Percentiles rank a stretch among this genome's conserved stretches.
Evolutionary conservation across 176 grass and related monocot genomes (phyloP).

Genomic region (Oropetium thomaeum): DNA sequence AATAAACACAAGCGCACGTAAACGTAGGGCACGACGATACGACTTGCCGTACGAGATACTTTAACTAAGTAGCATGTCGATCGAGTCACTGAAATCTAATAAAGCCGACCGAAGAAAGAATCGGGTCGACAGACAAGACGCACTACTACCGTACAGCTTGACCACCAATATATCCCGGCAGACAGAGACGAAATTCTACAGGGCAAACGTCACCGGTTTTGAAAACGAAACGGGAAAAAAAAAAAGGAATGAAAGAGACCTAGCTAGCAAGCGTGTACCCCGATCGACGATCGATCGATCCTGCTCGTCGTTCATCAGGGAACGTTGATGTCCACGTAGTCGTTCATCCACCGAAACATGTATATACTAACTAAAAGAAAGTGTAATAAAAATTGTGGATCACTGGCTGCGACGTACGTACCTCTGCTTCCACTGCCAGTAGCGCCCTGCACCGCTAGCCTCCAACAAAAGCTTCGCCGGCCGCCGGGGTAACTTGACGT

Average conservation of each 20-base stretch:
- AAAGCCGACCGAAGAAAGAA: too few species aligned
- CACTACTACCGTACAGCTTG: too few species aligned
- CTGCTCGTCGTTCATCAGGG: background rate
- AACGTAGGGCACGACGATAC: background rate
- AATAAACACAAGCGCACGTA: constrained; percentile 4
- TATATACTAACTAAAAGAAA: too few species aligned
- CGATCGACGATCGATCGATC: too few species aligned
- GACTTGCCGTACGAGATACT: constrained; percentile 22
- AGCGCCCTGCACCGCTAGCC: constrained; percentile 6
- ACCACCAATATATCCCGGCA: too few species aligned
- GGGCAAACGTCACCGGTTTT: background rate
- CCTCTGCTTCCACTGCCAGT: background rate
- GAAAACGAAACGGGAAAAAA: background rate
- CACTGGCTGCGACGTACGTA: background rate
- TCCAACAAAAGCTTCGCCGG: constrained; percentile 8
- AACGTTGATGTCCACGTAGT: constrained; percentile 11
- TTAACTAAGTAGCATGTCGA: background rate
- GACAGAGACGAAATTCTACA: background rate
- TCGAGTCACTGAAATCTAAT: background rate
- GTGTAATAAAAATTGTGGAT: background rate
- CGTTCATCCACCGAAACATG: background rate
- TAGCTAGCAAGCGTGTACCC: background rate
- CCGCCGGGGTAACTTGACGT: background rate
- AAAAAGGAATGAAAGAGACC: background rate
- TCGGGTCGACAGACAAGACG: background rate